Base-by-base conservation (phyloP, 768 basidiomycete genomes). In the Suillus clintonianus region DNA sequence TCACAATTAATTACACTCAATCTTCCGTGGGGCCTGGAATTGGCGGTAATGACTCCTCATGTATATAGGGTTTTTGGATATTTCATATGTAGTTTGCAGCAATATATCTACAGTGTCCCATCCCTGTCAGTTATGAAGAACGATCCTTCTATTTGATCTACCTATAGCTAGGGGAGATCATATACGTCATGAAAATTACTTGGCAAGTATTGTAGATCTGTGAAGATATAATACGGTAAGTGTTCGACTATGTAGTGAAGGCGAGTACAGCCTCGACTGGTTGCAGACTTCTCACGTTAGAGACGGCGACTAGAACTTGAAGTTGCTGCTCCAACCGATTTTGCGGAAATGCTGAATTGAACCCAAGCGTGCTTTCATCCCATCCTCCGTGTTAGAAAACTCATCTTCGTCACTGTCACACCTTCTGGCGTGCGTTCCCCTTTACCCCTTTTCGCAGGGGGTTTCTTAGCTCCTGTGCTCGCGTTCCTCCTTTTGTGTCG, bases 371-470 rank as follows among this genome's bases (percentile, higher is more conserved):
- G 36, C 9, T 56, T 24, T 30, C 48, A 56, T 24, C 13, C 10
- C 22, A 15, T 56, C 22, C 13, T 56, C 36, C 54, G 5, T 3
- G 4, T 55, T 22, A 22, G 36, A 55, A 24, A 77, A 62, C 0
- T 67, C 66, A 59, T 70, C 69, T 4, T 57, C 56, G 17, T 66
- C 47, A 48, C 47, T 48, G 27, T 24, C 47, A 56, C 17, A 27
- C 24, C 30, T 32, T 36, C 48, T 8, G 42, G 10, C 17, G 34
- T 27, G 27, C 41, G 30, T 8, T 60, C 24, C 27, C 15, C 30
- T 43, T 60, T 7, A 9, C 22, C 24, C 24, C 17, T 39, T n/a
- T 54, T 61, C 13, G 22, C 48, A 37, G 17, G 11, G 7, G 30
- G 60, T 27, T 37, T 56, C 34, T 27, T 61, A 14, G 2, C 17